Evolutionary conservation across 2,329 filamentous ascomycete genomes (phyloP).

Genomic region (Phialocephala sp.): DNA sequence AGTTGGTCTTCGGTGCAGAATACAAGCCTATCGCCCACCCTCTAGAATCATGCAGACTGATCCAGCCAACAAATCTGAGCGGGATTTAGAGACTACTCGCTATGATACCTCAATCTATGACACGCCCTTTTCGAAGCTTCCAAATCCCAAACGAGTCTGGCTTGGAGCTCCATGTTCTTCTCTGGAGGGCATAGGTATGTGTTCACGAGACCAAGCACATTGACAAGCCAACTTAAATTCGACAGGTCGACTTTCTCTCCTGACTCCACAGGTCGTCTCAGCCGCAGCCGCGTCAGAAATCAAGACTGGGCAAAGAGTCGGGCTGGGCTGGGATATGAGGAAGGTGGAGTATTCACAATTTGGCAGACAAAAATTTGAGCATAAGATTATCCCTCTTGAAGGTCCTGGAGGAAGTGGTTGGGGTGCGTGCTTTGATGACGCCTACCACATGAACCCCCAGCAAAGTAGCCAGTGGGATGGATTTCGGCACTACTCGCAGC

Average conservation of each 20-base stretch:
- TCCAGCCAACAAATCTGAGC: background rate
- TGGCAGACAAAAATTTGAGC: slow-evolving; percentile 55
- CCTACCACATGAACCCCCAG: slow-evolving; percentile 57
- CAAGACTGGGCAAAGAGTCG: slow-evolving; percentile 55
- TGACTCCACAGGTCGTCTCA: slow-evolving; percentile 58
- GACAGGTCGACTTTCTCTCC: slow-evolving; percentile 48
- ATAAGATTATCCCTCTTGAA: slow-evolving; percentile 53
- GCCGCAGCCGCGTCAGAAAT: slow-evolving; percentile 56
- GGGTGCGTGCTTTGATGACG: slow-evolving; percentile 55
- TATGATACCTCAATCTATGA: slow-evolving; percentile 32
- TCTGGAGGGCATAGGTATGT: slow-evolving; percentile 32
- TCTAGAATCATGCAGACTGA: background rate
- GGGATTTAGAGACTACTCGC: slow-evolving; percentile 16
- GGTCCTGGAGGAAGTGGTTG: slow-evolving; percentile 25
- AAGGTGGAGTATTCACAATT: slow-evolving; percentile 62
- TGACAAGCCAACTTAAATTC: background rate
- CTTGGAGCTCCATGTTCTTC: slow-evolving; percentile 30
- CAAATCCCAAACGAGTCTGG: slow-evolving; percentile 35
- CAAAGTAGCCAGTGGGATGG: slow-evolving; percentile 60
- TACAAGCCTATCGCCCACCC: no score
- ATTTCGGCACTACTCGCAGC: slow-evolving; percentile 54
- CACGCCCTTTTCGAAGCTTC: slow-evolving; percentile 31
- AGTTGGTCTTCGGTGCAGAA: no score
- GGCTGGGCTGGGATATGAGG: slow-evolving; percentile 60
- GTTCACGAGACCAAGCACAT: background rate